phyloP scores from a whole-genome alignment of 495 filamentous ascomycete species.

The Aspergillus cavernicola region DNA sequence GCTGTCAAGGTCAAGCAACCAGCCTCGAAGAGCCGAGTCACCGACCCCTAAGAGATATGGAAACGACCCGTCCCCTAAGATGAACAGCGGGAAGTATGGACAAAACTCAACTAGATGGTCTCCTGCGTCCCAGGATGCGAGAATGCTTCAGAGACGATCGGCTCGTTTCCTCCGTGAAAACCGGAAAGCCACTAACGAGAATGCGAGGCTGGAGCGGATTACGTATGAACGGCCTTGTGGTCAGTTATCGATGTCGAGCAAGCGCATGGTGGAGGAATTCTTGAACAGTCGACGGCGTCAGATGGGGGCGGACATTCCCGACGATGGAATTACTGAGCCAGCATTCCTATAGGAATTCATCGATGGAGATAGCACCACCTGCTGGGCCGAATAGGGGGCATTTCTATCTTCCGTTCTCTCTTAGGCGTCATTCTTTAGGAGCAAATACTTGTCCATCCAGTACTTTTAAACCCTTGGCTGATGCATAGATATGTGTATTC shows the following conservation, averaged over 20 bases:
- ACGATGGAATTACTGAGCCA: slow-evolving; percentile 16
- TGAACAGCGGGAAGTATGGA: slow-evolving; percentile 30
- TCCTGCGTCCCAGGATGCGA: slow-evolving; percentile 23
- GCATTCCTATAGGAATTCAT: slow-evolving; percentile 26
- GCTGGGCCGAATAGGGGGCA: neutral
- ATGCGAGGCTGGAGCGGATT: slow-evolving; percentile 23
- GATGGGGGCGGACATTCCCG: slow-evolving; percentile 25
- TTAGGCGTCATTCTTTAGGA: neutral
- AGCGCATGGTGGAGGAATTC: slow-evolving; percentile 59
- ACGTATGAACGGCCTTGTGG: slow-evolving; percentile 23
- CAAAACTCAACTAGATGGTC: slow-evolving; percentile 33
- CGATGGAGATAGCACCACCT: neutral
- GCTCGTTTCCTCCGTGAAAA: slow-evolving; percentile 22
- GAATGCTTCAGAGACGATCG: slow-evolving; percentile 30
- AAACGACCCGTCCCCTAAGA: slow-evolving; percentile 19
- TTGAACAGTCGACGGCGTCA: slow-evolving; percentile 50
- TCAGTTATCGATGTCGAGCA: slow-evolving; percentile 42
- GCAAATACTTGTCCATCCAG: neutral
- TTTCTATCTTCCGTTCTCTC: neutral
- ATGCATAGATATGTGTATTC: neutral
- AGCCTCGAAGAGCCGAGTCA: slow-evolving; percentile 25
- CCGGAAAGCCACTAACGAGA: slow-evolving; percentile 32
- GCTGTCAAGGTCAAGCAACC: slow-evolving; percentile 23
- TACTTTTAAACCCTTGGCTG: neutral
- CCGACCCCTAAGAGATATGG: slow-evolving; percentile 28